phyloP scores from a whole-genome alignment of 352 stramenopile species.

The Phytophthora pluvialis region DNA sequence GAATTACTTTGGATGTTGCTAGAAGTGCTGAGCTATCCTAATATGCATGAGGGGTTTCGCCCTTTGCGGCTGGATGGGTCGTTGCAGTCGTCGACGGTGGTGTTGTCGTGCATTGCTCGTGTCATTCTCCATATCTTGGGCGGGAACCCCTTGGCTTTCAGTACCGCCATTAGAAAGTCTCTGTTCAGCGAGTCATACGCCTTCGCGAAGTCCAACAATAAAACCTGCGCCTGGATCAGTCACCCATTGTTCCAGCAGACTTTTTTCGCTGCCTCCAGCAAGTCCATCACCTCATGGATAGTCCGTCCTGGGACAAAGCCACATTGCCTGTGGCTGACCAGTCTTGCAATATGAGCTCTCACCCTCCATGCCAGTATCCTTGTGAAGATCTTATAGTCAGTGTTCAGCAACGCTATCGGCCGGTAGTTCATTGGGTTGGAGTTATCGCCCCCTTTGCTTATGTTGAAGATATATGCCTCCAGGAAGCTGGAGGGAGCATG shows the following conservation, averaged over 20 bases:
- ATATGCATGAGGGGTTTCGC: no score
- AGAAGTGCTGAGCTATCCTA: no score
- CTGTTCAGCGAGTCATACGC: conserved; percentile 13
- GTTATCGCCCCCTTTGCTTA: not conserved
- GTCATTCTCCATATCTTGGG: not conserved
- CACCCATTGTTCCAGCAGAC: not conserved
- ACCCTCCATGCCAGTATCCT: conserved; percentile 8
- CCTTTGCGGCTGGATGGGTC: no score
- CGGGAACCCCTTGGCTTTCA: conserved; percentile 4
- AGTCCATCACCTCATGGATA: conserved; percentile 13
- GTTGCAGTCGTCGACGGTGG: no score
- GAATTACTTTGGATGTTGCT: no score
- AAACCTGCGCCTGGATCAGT: not conserved
- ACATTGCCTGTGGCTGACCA: not conserved
- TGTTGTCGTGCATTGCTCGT: not conserved
- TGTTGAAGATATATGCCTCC: conserved; percentile 10
- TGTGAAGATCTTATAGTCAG: conserved; percentile 17
- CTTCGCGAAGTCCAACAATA: conserved; percentile 15
- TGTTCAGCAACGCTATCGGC: conserved; percentile 11
- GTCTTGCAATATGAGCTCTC: not conserved
- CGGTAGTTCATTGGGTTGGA: conserved; percentile 3
- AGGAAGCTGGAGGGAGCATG: not conserved
- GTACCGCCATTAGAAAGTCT: not conserved
- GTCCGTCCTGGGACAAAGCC: conserved; percentile 3
- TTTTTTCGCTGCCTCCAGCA: conserved; percentile 6